These are phyloP conservation scores for Heteromeles arbutifolia DNA, from an alignment of 306 rosid genomes.

Conservation along the genomic window DNA sequence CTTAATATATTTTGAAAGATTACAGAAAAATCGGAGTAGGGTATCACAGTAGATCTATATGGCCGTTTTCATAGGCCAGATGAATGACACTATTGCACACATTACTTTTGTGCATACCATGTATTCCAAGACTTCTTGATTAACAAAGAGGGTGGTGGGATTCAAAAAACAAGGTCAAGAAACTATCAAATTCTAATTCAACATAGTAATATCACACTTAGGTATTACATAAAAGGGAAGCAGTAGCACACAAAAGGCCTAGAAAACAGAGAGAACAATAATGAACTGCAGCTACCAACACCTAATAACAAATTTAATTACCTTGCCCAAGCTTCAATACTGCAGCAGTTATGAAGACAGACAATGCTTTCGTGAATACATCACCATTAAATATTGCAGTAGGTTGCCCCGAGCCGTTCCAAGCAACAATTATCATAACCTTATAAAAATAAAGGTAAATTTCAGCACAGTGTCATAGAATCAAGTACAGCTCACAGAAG, in stretches of 20 bases:
- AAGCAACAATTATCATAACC: conserved; percentile 96
- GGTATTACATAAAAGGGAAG: neutral
- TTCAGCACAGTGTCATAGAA: conserved; percentile 20
- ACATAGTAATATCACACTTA: neutral
- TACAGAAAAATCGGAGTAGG: neutral
- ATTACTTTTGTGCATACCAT: neutral
- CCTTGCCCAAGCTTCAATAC: conserved; percentile 93
- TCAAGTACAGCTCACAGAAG: conserved; percentile 6
- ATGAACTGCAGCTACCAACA: neutral
- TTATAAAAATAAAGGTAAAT: conserved; percentile 16
- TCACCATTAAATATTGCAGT: conserved; percentile 48
- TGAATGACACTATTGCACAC: neutral
- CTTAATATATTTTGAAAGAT: neutral
- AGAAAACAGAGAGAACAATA: neutral
- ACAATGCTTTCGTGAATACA: conserved; percentile 84
- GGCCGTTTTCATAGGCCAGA: neutral
- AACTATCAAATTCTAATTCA: neutral
- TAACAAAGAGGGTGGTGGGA: neutral
- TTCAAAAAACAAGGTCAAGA: neutral
- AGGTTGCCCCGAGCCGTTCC: conserved; percentile 86
- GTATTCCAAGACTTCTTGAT: neutral
- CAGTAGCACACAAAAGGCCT: neutral
- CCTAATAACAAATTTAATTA: conserved; percentile 2
- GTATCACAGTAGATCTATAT: neutral
- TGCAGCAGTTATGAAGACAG: conserved; percentile 91